Percentiles rank a stretch among this genome's conserved stretches.
Conservation (phyloP, 345 rosid species). For the Euphorbia tirucalli region DNA sequence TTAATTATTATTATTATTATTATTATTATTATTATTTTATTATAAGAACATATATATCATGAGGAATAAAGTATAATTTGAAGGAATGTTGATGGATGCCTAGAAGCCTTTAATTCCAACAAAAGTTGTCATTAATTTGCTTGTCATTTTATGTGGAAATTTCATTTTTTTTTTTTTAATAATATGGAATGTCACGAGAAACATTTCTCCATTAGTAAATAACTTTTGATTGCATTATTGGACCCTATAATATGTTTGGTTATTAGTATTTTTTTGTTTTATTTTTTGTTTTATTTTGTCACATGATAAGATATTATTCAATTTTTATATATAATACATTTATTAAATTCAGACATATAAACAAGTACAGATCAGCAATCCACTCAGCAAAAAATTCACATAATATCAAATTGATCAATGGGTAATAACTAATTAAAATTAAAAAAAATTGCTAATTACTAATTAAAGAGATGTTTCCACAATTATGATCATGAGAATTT, state of each 20-base stretch:
- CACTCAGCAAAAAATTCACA: slow-evolving; percentile 13
- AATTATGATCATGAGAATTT: no score
- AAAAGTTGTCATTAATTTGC: not conserved
- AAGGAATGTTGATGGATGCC: not conserved
- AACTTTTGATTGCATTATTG: slow-evolving; percentile 26
- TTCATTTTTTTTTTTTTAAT: slow-evolving; percentile 18
- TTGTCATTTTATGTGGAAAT: slow-evolving; percentile 4
- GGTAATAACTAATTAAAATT: no score
- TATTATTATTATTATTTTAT: no score
- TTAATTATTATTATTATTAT: no score
- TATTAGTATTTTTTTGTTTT: slow-evolving; percentile 17
- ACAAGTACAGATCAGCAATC: slow-evolving; percentile 35
- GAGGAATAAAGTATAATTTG: not conserved
- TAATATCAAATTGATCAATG: not conserved
- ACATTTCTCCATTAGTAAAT: slow-evolving; percentile 37
- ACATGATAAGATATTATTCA: slow-evolving; percentile 16
- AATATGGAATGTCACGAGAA: slow-evolving; percentile 50
- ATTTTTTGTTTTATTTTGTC: slow-evolving; percentile 28
- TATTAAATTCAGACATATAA: slow-evolving; percentile 14
- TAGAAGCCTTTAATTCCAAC: not conserved
- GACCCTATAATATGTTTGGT: slow-evolving; percentile 24
- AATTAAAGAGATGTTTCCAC: not conserved
- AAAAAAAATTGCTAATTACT: slow-evolving; percentile 8
- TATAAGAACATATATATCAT: not conserved
- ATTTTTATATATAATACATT: not conserved